These are phyloP conservation scores for Cladophialophora exuberans DNA, from an alignment of 2,329 filamentous ascomycete species.

Conservation along the genomic window DNA sequence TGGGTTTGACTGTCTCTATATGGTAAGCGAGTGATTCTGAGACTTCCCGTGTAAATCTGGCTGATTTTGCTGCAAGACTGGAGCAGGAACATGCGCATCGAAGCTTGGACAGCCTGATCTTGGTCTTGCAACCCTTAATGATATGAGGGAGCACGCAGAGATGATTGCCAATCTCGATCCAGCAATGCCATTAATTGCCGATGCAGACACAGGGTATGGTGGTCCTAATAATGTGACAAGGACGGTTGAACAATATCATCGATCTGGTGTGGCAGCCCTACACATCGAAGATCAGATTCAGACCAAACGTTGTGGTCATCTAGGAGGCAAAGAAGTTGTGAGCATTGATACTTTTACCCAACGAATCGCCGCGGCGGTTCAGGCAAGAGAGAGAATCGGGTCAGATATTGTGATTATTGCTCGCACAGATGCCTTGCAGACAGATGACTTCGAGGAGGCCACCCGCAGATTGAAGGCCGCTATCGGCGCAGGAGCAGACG, in stretches of 20 bases:
- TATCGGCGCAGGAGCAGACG: conserved; percentile 44
- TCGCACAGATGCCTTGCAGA: conserved; percentile 43
- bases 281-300: conserved; percentile 57
- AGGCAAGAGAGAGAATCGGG: conserved; percentile 41
- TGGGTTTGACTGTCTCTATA: conserved; percentile 69
- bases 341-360: conserved; percentile 38
- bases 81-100: conserved; percentile 55
- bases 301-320: conserved; percentile 40
- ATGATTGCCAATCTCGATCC: conserved; percentile 58
- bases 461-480: conserved; percentile 42
- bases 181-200: conserved; percentile 55
- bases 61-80: conserved; percentile 43
- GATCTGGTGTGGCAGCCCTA: conserved; percentile 58
- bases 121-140: conserved; percentile 55
- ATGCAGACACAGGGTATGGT: conserved; percentile 58
- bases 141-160: conserved; percentile 57
- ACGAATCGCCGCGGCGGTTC: conserved; percentile 43
- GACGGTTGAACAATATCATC: conserved; percentile 55
- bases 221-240: conserved; percentile 53
- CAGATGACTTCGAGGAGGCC: conserved; percentile 45
- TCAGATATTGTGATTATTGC: conserved; percentile 50
- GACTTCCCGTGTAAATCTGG: background rate
- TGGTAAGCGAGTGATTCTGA: conserved; percentile 50
- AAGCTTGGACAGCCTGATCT: conserved; percentile 54
- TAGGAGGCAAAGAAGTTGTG: conserved; percentile 45